Percentiles rank a stretch among this genome's conserved stretches.
Evolutionary conservation across 257 asterid genomes (phyloP).

Genomic region (Penstemon eatonii): DNA sequence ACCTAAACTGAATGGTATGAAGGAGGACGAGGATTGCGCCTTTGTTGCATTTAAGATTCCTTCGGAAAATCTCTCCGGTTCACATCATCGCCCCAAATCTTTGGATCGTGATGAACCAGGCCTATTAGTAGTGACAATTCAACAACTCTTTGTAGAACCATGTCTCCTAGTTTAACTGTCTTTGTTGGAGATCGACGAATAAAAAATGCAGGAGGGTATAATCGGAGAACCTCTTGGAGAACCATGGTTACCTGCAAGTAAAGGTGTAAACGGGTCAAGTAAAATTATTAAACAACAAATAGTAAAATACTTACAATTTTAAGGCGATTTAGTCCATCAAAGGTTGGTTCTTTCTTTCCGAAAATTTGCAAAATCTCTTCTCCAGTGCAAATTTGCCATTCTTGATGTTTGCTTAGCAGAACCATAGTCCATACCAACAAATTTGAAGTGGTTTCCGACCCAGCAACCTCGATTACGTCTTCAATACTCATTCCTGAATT

Average conservation of each 20-base stretch:
- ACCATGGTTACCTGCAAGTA: slow-evolving; percentile 33
- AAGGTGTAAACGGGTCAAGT: too few species aligned
- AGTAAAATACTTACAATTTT: slow-evolving; percentile 29
- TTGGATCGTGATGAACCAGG: slow-evolving; percentile 33
- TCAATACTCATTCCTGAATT: slow-evolving; percentile 3
- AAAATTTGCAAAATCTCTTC: slow-evolving; percentile 34
- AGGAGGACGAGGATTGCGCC: slow-evolving; percentile 10
- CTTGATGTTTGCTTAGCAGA: slow-evolving; percentile 32
- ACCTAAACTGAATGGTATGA: slow-evolving; percentile 37
- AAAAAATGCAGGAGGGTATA: slow-evolving; percentile 37
- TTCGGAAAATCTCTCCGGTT: slow-evolving; percentile 39
- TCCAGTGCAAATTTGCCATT: slow-evolving; percentile 44
- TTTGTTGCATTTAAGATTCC: slow-evolving; percentile 5
- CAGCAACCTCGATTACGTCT: slow-evolving; percentile 15
- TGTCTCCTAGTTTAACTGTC: slow-evolving; percentile 24
- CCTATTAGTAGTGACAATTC: slow-evolving; percentile 28
- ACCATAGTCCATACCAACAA: slow-evolving; percentile 45
- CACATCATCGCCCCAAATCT: slow-evolving; percentile 39
- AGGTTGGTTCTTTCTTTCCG: slow-evolving; percentile 27
- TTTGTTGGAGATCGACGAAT: slow-evolving; percentile 17
- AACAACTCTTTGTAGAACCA: slow-evolving; percentile 29
- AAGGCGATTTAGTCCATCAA: slow-evolving; percentile 2
- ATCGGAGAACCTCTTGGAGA: slow-evolving; percentile 32
- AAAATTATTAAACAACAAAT: neutral
- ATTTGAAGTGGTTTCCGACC: slow-evolving; percentile 35